Percentiles rank a stretch among this genome's conserved stretches.
Evolutionary conservation across 1,284 basidiomycete species (phyloP).

Genomic region (Ustilago cynodontis): DNA sequence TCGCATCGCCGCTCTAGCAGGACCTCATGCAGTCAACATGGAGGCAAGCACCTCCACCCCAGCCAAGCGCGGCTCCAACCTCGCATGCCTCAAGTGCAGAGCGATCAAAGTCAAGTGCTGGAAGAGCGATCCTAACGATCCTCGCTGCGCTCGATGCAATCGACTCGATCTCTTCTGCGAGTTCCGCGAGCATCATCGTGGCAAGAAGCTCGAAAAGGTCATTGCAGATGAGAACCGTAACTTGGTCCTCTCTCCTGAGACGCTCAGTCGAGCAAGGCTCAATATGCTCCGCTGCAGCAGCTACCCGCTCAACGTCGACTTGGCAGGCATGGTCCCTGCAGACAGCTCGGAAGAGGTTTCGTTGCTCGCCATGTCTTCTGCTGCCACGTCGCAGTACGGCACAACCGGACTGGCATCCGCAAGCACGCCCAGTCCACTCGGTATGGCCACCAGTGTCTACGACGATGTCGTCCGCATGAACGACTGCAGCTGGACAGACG

Average conservation of each 20-base stretch:
- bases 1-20: neutral
- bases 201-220: conserved; percentile 51
- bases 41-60: conserved; percentile 2
- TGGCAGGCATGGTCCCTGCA: conserved; percentile 2
- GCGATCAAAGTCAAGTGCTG: conserved; percentile 55
- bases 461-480: conserved; percentile 39
- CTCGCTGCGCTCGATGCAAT: conserved; percentile 41
- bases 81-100: conserved; percentile 52
- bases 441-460: conserved; percentile 29
- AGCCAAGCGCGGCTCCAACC: conserved; percentile 46
- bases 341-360: conserved; percentile 10
- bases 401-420: conserved; percentile 3
- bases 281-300: conserved; percentile 30
- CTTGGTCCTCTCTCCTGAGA: conserved; percentile 25
- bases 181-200: conserved; percentile 49
- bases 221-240: conserved; percentile 42
- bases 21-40: neutral
- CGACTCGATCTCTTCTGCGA: conserved; percentile 50
- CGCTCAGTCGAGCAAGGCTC: conserved; percentile 25
- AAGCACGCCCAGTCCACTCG: conserved; percentile 5
- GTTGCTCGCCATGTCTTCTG: neutral
- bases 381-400: neutral
- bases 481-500: conserved; percentile 30
- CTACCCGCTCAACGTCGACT: conserved; percentile 36
- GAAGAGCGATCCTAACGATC: conserved; percentile 44